phyloP scores from a whole-genome alignment of 108 stramenopile species.

The Nitzschia putrida region DNA sequence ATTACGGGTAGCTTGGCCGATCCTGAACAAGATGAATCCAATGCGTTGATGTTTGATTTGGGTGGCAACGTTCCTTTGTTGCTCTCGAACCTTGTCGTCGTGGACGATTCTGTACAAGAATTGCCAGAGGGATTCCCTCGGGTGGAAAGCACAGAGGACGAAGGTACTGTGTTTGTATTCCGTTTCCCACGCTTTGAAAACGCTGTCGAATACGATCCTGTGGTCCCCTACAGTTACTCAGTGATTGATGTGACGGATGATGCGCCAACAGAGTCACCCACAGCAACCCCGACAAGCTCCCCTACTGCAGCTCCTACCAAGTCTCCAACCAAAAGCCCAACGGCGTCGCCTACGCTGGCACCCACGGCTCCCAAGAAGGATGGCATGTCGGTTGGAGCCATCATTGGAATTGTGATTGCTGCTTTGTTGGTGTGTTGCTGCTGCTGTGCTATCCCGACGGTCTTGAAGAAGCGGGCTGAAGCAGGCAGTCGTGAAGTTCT shows the following conservation, averaged over 20 bases:
- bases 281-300: not conserved
- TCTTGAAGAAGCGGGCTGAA: not conserved
- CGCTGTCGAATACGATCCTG: constrained; percentile 10
- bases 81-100: constrained; percentile 15
- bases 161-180: constrained; percentile 19
- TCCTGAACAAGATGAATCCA: constrained; percentile 9
- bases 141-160: not conserved
- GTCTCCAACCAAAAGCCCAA: constrained; percentile 2
- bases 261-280: not conserved
- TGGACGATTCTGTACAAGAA: constrained; percentile 12
- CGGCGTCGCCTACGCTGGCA: not conserved
- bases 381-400: constrained; percentile 13
- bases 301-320: constrained; percentile 5
- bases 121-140: constrained; percentile 39
- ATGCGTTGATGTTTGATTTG: constrained; percentile 12
- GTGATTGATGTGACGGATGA: not conserved
- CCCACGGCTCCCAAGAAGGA: not conserved
- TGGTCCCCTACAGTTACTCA: constrained; percentile 6
- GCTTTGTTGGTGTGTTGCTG: constrained; percentile 3
- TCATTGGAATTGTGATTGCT: constrained; percentile 14
- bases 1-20: constrained; percentile 5
- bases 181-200: constrained; percentile 9
- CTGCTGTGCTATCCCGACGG: not conserved
- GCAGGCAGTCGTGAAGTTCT: not conserved
- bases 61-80: constrained; percentile 33